Base-by-base conservation (phyloP, 2,329 filamentous ascomycete species). In the Ophioceras dolichostomum region DNA sequence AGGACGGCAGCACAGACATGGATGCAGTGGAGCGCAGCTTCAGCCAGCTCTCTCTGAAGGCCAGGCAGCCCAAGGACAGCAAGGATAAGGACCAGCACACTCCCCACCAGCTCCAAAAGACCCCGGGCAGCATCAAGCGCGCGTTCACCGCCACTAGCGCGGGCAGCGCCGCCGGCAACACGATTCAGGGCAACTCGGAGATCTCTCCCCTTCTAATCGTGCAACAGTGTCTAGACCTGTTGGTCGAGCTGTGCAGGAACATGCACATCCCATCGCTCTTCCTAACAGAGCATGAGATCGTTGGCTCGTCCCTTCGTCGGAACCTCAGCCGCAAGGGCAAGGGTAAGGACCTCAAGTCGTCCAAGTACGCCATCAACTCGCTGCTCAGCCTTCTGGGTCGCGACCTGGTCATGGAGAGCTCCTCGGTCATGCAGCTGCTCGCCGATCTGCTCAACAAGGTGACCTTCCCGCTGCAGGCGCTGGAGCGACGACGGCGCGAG, bases 11-110 rank as follows among this genome's bases (percentile, higher is more conserved):
- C 52, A 79, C 82, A 6, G 91, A 98, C 59, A 81, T 94, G 61
- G 81, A 81, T 47, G 89, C 93, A 5, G 85, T 98, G 19, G 91
- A 98, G 59, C 79, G 88, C 48, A 96, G 88, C 63, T 96, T 98
- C 57, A 80, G 86, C 34, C 87, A 94, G 46, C 70, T 98, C 5
- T 95, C 91, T 3, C 67, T 95, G 30, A 84, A 87, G 54, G 91
- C 91, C 13, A 93, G 86, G 64, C 85, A 87, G 50, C 71, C 80
- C 18, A 72, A 71, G 45, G 69, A 79, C 19, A 80, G 81, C 46
- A 67, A 76, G 17, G 73, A 74, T 39, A 52, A 53, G 14, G 65
- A 73, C 32, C 64, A 62, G 32, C 93, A 89, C 63, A 93, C 87
- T 1, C 87, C 88, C 2, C 85, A 86, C 52, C 70, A 74, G 40